Percentiles rank a stretch among this genome's conserved stretches.
These are phyloP conservation scores for Euryodendron excelsum DNA, from an alignment of 148 eudicot genomes.

Conservation along the genomic window DNA sequence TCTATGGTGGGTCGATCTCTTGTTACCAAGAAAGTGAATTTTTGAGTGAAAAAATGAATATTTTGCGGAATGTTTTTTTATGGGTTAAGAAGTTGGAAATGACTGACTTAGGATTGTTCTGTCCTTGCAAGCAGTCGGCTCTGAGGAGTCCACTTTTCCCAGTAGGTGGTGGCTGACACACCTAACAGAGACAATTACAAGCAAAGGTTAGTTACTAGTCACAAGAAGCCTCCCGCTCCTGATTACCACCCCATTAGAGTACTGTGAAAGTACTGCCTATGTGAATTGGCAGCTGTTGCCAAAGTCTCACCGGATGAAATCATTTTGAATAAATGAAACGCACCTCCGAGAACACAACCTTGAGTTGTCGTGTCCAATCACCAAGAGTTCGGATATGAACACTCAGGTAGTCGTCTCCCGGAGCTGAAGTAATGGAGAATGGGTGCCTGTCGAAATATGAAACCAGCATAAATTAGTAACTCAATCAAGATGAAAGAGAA, in stretches of 20 bases:
- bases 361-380: conserved; percentile 61
- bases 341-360: conserved; percentile 50
- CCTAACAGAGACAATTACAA: conserved; percentile 28
- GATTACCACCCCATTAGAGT: too few species aligned
- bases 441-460: conserved; percentile 44
- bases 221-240: too few species aligned
- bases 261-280: too few species aligned
- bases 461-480: too few species aligned
- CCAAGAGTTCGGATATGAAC: conserved; percentile 62
- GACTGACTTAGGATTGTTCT: conserved; percentile 45
- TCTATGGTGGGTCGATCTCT: too few species aligned
- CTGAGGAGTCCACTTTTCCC: conserved; percentile 65
- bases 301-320: too few species aligned
- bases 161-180: conserved; percentile 44
- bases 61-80: too few species aligned
- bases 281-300: too few species aligned
- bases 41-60: too few species aligned
- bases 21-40: too few species aligned
- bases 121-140: conserved; percentile 49
- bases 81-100: neutral
- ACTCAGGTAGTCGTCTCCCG: conserved; percentile 49
- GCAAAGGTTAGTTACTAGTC: neutral
- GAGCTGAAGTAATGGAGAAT: conserved; percentile 59
- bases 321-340: neutral
- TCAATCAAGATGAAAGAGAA: too few species aligned